phyloP scores from a whole-genome alignment of 257 asterid genomes.

The Gentiana macrophylla region DNA sequence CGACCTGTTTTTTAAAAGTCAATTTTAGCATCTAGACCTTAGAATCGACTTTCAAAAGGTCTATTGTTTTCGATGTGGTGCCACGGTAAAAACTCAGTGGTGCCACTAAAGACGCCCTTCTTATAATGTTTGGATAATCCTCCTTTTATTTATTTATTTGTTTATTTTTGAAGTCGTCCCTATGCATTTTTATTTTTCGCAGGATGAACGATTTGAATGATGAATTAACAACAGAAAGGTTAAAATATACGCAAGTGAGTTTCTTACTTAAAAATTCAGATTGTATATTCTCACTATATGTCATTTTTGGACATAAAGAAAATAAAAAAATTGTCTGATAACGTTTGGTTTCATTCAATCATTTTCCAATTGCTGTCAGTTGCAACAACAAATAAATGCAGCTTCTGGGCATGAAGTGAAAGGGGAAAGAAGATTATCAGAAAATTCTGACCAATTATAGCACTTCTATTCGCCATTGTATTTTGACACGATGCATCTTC shows the following conservation, averaged over 20 bases:
- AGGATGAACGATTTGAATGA: conserved; percentile 82
- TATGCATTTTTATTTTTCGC: conserved; percentile 22
- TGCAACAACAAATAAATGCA: conserved; percentile 60
- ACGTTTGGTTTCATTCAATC: not conserved
- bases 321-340: not conserved
- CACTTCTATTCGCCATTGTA: conserved; percentile 18
- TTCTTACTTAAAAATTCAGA: not conserved
- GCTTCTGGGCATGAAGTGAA: conserved; percentile 47
- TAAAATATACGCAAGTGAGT: conserved; percentile 71
- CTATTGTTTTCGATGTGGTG: too few relatives aligned
- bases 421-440: conserved; percentile 42
- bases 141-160: too few relatives aligned
- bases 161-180: not conserved
- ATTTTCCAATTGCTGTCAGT: conserved; percentile 36
- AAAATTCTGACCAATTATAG: conserved; percentile 40
- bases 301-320: not conserved
- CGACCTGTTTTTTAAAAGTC: too few relatives aligned
- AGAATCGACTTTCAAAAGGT: too few relatives aligned
- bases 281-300: not conserved
- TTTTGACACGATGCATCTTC: conserved; percentile 36
- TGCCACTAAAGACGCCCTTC: too few relatives aligned
- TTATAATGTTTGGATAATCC: too few relatives aligned
- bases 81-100: too few relatives aligned
- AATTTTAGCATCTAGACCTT: too few relatives aligned
- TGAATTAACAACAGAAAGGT: conserved; percentile 69